Conservation (phyloP, 495 filamentous ascomycete species). For the Ascobolus immersus region DNA sequence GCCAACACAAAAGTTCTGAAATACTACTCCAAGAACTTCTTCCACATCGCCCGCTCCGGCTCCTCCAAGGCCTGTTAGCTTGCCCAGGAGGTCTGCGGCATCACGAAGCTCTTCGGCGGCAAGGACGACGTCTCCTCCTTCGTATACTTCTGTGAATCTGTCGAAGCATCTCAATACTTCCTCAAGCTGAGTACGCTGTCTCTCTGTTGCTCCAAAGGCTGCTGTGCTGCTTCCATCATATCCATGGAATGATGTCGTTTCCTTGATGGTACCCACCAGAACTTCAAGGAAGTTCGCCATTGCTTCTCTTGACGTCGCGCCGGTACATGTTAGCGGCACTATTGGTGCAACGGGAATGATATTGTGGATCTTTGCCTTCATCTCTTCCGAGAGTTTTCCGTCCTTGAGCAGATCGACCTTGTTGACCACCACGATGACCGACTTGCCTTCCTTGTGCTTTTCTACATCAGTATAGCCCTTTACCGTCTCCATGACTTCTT, state of each 20-base stretch:
- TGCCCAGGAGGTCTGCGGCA: conserved; percentile 54
- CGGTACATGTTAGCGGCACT: conserved; percentile 29
- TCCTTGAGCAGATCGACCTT: conserved; percentile 40
- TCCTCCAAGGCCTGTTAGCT: conserved; percentile 71
- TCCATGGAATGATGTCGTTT: conserved; percentile 42
- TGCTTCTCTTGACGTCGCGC: conserved; percentile 11
- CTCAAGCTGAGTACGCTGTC: conserved; percentile 58
- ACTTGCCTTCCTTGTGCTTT: conserved; percentile 29
- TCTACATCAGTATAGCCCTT: too few species aligned
- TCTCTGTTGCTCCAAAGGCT: conserved; percentile 68
- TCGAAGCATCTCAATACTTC: conserved; percentile 43
- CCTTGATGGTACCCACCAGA: conserved; percentile 40
- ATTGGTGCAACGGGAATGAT: conserved; percentile 6
- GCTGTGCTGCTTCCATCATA: too few species aligned
- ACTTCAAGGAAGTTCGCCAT: conserved; percentile 32
- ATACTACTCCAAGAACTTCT: conserved; percentile 87
- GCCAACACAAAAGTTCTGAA: conserved; percentile 49
- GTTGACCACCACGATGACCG: conserved; percentile 51
- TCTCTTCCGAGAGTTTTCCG: conserved; percentile 11
- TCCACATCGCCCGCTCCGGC: conserved; percentile 72
- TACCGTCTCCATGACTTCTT: conserved; percentile 9
- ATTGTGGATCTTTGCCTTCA: conserved; percentile 17
- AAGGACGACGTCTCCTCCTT: conserved; percentile 53
- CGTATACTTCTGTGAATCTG: conserved; percentile 34
- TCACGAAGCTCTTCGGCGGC: conserved; percentile 75